Conservation (phyloP, 2,329 filamentous ascomycete species). For the Hirsutella rhossiliensis region DNA sequence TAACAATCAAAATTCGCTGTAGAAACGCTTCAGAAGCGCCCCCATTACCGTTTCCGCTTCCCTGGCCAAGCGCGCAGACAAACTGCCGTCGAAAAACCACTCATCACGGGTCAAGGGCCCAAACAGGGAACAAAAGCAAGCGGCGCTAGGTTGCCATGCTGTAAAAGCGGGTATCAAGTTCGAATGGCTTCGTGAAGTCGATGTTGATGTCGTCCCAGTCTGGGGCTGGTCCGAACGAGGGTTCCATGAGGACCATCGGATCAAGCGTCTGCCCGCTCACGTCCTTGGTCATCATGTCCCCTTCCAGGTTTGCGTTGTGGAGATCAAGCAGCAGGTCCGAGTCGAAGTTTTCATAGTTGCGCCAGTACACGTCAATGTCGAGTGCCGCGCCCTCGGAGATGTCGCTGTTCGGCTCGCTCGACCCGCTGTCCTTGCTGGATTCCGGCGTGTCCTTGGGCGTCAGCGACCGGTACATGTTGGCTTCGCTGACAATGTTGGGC, state of each 20-base stretch:
- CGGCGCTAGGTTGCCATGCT: conserved; percentile 16
- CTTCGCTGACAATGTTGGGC: conserved; percentile 37
- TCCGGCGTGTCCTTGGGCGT: conserved; percentile 54
- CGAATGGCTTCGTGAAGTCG: conserved; percentile 41
- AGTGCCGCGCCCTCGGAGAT: conserved; percentile 41
- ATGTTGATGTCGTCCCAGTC: conserved; percentile 38
- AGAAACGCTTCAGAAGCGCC: conserved; percentile 1
- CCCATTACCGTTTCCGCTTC: background rate
- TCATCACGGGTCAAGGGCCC: background rate
- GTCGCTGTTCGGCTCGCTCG: conserved; percentile 50
- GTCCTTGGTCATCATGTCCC: conserved; percentile 12
- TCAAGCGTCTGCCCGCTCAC: conserved; percentile 10
- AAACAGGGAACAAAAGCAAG: background rate
- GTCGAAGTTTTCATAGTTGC: conserved; percentile 36
- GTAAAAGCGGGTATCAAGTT: conserved; percentile 32
- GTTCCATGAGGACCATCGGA: conserved; percentile 16
- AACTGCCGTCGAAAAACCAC: background rate
- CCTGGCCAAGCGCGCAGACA: background rate
- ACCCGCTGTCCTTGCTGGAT: conserved; percentile 47
- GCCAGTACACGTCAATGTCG: conserved; percentile 41
- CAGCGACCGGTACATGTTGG: conserved; percentile 39
- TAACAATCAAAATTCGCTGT: conserved; percentile 1
- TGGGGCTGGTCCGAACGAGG: conserved; percentile 10
- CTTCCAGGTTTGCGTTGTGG: conserved; percentile 18
- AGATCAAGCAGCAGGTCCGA: conserved; percentile 31